phyloP scores from a whole-genome alignment of 2,329 filamentous ascomycete species.

The Ophiognomonia clavigignenti-juglandacearum region DNA sequence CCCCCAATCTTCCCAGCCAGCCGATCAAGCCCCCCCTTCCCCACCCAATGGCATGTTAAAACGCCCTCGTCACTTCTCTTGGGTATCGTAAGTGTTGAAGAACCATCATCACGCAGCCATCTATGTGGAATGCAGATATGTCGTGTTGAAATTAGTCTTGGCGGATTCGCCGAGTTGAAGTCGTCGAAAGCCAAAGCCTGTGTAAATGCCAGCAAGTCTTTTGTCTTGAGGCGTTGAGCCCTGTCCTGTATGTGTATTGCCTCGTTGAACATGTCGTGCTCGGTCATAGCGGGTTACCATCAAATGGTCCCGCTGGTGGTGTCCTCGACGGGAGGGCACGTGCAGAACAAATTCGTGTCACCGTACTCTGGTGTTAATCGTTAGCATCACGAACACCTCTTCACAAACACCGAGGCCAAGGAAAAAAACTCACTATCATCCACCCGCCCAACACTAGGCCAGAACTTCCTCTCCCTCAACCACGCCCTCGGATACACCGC shows the following conservation, averaged over 20 bases:
- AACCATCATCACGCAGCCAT: not conserved
- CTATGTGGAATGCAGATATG: slow-evolving; percentile 2
- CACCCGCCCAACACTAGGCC: slow-evolving; percentile 80
- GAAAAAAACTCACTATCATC: slow-evolving; percentile 68
- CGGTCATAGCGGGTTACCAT: slow-evolving; percentile 6
- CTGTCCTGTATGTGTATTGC: not conserved
- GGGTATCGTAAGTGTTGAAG: slow-evolving; percentile 11
- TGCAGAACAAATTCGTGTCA: slow-evolving; percentile 91
- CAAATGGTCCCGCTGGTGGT: slow-evolving; percentile 33
- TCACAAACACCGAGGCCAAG: not conserved
- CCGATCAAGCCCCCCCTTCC: not conserved
- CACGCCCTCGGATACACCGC: slow-evolving; percentile 83
- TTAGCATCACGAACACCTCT: slow-evolving; percentile 13
- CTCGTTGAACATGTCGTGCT: not conserved
- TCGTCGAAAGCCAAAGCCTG: slow-evolving; percentile 7
- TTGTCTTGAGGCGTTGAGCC: slow-evolving; percentile 6
- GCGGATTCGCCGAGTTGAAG: slow-evolving; percentile 13
- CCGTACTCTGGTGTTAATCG: slow-evolving; percentile 62
- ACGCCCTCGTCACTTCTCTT: not conserved
- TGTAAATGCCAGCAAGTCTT: not conserved
- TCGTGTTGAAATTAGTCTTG: not conserved
- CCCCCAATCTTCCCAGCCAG: not conserved
- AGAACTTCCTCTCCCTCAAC: slow-evolving; percentile 94
- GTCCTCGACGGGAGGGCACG: slow-evolving; percentile 78
- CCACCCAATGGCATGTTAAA: slow-evolving; percentile 2